Evolutionary conservation across 2,329 filamentous ascomycete genomes (phyloP).

Genomic region (Simplicillium aogashimaense): DNA sequence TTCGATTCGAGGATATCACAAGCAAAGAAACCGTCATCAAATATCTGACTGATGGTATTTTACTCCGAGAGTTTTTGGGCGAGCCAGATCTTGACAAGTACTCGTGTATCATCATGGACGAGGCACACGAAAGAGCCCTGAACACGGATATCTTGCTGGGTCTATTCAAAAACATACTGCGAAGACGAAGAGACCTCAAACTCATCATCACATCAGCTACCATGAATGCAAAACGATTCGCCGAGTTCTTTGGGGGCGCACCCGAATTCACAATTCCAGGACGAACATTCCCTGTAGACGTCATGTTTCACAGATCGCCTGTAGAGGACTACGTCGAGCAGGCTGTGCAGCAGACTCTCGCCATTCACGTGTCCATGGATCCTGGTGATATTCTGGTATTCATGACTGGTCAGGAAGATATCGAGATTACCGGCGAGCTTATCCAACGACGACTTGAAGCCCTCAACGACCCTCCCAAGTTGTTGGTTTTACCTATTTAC

Average conservation of each 20-base stretch:
- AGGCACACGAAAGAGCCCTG: conserved; percentile 90
- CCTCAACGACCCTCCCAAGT: conserved; percentile 87
- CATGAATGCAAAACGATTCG: conserved; percentile 96
- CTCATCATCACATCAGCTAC: conserved; percentile 96
- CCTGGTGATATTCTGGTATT: conserved; percentile 92
- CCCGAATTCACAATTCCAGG: conserved; percentile 96
- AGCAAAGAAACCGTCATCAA: conserved; percentile 94
- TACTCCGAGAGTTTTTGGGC: conserved; percentile 85
- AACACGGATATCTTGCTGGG: conserved; percentile 98
- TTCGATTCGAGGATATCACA: conserved; percentile 96
- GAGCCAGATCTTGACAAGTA: conserved; percentile 92
- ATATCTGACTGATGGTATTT: conserved; percentile 97
- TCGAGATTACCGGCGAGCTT: conserved; percentile 91
- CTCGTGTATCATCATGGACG: conserved; percentile 98
- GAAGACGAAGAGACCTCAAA: conserved; percentile 82
- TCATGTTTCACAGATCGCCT: conserved; percentile 88
- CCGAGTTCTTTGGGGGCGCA: conserved; percentile 89
- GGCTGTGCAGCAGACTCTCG: conserved; percentile 88
- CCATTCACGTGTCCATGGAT: conserved; percentile 93
- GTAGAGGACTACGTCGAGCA: conserved; percentile 98
- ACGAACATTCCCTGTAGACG: conserved; percentile 91
- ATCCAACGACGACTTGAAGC: conserved; percentile 79
- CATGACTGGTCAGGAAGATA: conserved; percentile 99
- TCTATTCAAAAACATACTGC: conserved; percentile 91
- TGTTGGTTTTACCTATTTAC: conserved; percentile 94